phyloP scores from a whole-genome alignment of 2,329 filamentous ascomycete species.

The Colletotrichum sp. region DNA sequence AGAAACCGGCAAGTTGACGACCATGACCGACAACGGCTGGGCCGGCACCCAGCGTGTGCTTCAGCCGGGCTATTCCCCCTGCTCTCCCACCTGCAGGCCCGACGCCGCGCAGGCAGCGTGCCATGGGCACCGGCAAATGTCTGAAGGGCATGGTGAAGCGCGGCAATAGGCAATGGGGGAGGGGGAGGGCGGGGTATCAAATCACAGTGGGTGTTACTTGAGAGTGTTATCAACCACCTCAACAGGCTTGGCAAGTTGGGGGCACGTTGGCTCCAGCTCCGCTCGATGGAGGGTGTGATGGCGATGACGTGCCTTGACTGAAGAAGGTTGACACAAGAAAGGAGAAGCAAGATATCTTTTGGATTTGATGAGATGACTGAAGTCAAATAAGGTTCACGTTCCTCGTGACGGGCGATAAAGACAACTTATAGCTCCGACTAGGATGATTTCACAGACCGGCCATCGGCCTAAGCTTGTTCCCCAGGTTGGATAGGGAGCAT shows the following conservation, averaged over 20 bases:
- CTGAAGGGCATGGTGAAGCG: conserved; percentile 11
- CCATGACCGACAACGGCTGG: not conserved
- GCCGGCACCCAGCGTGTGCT: not conserved
- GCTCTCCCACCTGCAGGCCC: not conserved
- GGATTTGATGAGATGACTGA: conserved; percentile 4
- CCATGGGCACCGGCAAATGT: conserved; percentile 8
- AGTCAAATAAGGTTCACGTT: not conserved
- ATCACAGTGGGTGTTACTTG: not conserved
- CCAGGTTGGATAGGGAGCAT: conserved; percentile 3
- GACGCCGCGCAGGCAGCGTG: conserved; percentile 4
- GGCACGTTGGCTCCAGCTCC: not conserved
- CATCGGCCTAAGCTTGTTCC: not conserved
- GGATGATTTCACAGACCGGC: conserved; percentile 11
- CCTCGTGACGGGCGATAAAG: conserved; percentile 9
- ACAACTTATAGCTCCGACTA: conserved; percentile 10
- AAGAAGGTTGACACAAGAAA: not conserved
- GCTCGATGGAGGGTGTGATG: not conserved
- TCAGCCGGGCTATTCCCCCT: not conserved
- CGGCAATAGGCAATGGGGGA: not conserved
- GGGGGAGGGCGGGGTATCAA: not conserved
- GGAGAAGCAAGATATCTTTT: not conserved
- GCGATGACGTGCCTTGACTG: not conserved
- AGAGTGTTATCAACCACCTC: conserved; percentile 1
- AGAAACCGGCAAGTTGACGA: conserved; percentile 11
- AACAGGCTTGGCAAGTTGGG: not conserved